Conservation (phyloP, 2,329 filamentous ascomycete species). For the Xenosphaeropsis pyriputrescens region DNA sequence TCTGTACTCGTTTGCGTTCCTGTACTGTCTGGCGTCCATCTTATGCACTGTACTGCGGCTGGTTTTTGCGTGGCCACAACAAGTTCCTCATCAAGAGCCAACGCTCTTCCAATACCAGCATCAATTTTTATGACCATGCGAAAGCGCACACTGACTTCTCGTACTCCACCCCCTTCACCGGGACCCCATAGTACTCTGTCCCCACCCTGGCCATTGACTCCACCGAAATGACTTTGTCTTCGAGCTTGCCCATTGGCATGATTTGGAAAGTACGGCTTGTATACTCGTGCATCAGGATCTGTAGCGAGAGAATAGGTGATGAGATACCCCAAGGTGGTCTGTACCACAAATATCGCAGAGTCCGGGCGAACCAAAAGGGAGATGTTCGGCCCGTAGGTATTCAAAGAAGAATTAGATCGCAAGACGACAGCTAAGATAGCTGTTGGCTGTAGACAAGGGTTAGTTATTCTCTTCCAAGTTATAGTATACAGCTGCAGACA, state of each 20-base stretch:
- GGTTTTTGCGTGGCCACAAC: slow-evolving; percentile 85
- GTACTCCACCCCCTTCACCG: slow-evolving; percentile 69
- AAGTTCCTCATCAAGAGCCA: slow-evolving; percentile 85
- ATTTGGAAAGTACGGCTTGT: slow-evolving; percentile 66
- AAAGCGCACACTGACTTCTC: slow-evolving; percentile 82
- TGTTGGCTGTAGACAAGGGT: slow-evolving; percentile 49
- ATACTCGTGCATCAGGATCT: slow-evolving; percentile 70
- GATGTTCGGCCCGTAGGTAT: slow-evolving; percentile 73
- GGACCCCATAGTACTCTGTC: slow-evolving; percentile 57
- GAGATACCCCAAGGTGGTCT: slow-evolving; percentile 72
- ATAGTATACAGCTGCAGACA: background rate
- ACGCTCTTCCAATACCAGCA: slow-evolving; percentile 75
- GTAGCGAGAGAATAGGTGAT: slow-evolving; percentile 89
- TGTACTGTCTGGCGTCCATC: slow-evolving; percentile 74
- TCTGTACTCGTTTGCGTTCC: slow-evolving; percentile 85
- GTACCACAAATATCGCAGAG: slow-evolving; percentile 80
- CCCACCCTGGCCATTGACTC: slow-evolving; percentile 27
- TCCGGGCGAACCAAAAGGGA: slow-evolving; percentile 80
- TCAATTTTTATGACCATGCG: slow-evolving; percentile 97
- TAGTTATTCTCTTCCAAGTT: slow-evolving; percentile 1
- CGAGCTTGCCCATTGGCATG: slow-evolving; percentile 47
- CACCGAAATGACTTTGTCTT: slow-evolving; percentile 44
- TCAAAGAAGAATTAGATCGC: slow-evolving; percentile 66
- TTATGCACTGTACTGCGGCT: slow-evolving; percentile 89
- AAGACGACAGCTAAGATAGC: slow-evolving; percentile 76